Evolutionary conservation across 331 rosid species (phyloP), one percentile per base, ranked within the genome.

Genomic region (Malus hybrid): DNA sequence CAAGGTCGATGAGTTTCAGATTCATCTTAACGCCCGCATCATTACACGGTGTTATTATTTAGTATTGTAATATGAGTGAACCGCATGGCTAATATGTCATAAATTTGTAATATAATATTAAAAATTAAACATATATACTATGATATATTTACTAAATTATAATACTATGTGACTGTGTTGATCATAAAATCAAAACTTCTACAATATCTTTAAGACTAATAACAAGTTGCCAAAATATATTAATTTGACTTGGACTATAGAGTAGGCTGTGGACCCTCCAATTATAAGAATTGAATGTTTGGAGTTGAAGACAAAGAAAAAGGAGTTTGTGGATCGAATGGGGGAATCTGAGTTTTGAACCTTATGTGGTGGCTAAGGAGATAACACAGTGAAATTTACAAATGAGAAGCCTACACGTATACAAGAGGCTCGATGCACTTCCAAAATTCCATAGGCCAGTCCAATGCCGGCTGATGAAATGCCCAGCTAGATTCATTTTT

Each of bases 31-130:
- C n/a, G 1, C 6, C 16, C 8, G 3, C n/a, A 2, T 50, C 0
- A 6, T 50, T 6, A 2, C n/a, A 50, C 19, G 1, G 7, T 50
- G 1, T 50, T 50, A 16, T 50, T 50, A 50, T 50, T 50, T 2
- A 6, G 7, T 5, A 6, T 15, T 14, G 2, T 50, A 50, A 15
- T 15, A 50, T 5, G 2, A 50, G 3, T 5, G 18, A 50, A 50
- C n/a, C 1, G 1, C 0, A 50, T 0, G 0, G 1, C 3, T 50
- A 6, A 50, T 50, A 6, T 50, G 0, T 50, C 18, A 50, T 50
- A 16, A 5, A 50, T 16, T 5, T 50, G 9, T 16, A 5, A 6
- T 50, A 16, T 6, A 50, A 0, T 50, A 50, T 50, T 50, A 15
- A 50, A 16, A 50, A 6, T 1, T 15, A 50, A 1, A 15, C 18